Base-by-base conservation (phyloP, 352 stramenopile genomes). In the Bremia lactucae region DNA sequence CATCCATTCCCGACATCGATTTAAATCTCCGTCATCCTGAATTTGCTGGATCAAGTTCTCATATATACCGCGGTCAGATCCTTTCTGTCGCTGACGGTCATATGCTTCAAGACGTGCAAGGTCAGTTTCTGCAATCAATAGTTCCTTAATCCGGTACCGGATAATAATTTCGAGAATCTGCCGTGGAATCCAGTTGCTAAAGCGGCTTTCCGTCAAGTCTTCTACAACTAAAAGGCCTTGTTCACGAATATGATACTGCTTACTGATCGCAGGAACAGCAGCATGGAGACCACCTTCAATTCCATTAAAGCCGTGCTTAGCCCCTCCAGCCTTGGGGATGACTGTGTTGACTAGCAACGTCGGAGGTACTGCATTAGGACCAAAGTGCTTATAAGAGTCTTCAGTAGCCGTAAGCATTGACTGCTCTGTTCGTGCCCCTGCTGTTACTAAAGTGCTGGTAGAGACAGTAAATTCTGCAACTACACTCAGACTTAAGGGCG, bases 31-130 rank as follows among this genome's bases (percentile, higher is more conserved):
- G 22, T 92, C 80, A 33, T 89, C 76, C 46, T 92, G 80, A 33
- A 92, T 92, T 46, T 92, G 80, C 50, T 92, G 72, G 38, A 90
- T 89, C 49, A 92, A 45, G 46, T 92, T 92, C 54, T 89, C 80
- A 47, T 92, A 92, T 19, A 92, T 87, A 18, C 75, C 74, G 34
- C 80, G 70, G 33, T 87, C 76, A 0, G 70, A 83, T 2, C 75
- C 77, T 49, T 90, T 89, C 47, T 86, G 71, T 8, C 78, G 72
- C 38, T 85, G 67, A 1, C 59, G 62, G 37, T 92, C 80, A 42
- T 82, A 88, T 16, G 77, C 73, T 41, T 88, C 74, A 4, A 92
- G 60, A 11, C 76, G 72, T 9, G 72, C 72, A 13, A 88, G 65
- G 19, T 92, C 80, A 33, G 75, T 81, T 43, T 90, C 62, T 0